These are phyloP conservation scores for Cladorrhinum sp. DNA, from an alignment of 2,329 filamentous ascomycete genomes.

Conservation along the genomic window DNA sequence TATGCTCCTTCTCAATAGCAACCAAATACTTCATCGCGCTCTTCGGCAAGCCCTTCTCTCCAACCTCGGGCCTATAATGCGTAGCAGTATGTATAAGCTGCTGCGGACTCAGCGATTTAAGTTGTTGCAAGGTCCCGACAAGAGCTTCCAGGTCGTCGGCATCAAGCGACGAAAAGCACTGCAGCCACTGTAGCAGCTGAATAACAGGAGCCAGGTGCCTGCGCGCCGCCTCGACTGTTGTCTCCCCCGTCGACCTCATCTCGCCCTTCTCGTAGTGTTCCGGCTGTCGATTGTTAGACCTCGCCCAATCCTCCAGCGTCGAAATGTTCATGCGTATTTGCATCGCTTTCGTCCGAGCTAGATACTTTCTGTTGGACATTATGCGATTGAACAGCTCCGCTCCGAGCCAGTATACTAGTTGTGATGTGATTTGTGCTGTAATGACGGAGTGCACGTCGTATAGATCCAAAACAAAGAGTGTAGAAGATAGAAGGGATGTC, in stretches of 20 bases:
- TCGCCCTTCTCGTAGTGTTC: slow-evolving; percentile 95
- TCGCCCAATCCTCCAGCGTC: slow-evolving; percentile 90
- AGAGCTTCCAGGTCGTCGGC: slow-evolving; percentile 83
- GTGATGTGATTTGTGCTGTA: slow-evolving; percentile 83
- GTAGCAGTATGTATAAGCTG: slow-evolving; percentile 90
- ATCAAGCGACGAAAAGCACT: slow-evolving; percentile 91
- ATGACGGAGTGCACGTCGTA: slow-evolving; percentile 99
- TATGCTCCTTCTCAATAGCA: slow-evolving; percentile 72
- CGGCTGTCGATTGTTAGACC: slow-evolving; percentile 86
- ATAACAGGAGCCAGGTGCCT: slow-evolving; percentile 86
- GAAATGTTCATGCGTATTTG: slow-evolving; percentile 99
- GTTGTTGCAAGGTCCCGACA: slow-evolving; percentile 82
- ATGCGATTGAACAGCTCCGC: slow-evolving; percentile 97
- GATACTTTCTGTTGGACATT: slow-evolving; percentile 92
- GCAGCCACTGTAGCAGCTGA: slow-evolving; percentile 93
- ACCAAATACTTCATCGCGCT: slow-evolving; percentile 83
- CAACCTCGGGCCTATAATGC: slow-evolving; percentile 91
- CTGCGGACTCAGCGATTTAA: slow-evolving; percentile 78
- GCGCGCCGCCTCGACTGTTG: slow-evolving; percentile 77
- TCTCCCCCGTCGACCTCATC: slow-evolving; percentile 79
- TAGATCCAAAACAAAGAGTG: slow-evolving; percentile 93
- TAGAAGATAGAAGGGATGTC: slow-evolving; percentile 91
- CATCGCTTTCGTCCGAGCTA: slow-evolving; percentile 97
- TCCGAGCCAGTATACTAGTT: slow-evolving; percentile 93
- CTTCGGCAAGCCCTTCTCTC: slow-evolving; percentile 87